Evolutionary conservation across 192 early-diverging fungal species (phyloP).

Genomic region (Lobulomyces angularis): DNA sequence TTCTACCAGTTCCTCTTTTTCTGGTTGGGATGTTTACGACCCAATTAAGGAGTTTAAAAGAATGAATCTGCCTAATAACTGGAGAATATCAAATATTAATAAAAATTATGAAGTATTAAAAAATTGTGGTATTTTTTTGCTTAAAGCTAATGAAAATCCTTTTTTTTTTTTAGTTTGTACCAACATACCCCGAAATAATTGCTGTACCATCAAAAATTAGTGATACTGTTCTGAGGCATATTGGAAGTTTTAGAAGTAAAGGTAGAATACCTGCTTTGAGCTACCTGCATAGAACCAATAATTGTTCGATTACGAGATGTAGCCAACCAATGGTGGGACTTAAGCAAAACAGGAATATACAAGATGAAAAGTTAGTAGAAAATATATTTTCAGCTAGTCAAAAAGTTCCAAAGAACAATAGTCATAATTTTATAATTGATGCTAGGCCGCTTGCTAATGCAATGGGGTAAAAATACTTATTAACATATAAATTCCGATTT

Average conservation of each 20-base stretch:
- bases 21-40: constrained; percentile 62
- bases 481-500: no score
- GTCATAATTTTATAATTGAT: constrained; percentile 78
- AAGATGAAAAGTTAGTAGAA: constrained; percentile 94
- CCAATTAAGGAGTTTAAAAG: constrained; percentile 65
- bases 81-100: constrained; percentile 74
- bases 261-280: constrained; percentile 74
- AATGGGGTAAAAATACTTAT: no score
- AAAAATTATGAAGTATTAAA: constrained; percentile 48
- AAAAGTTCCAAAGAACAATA: constrained; percentile 25
- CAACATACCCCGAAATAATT: constrained; percentile 74
- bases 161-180: constrained; percentile 49
- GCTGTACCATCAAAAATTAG: constrained; percentile 79
- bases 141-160: constrained; percentile 1
- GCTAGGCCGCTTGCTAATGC: constrained; percentile 92
- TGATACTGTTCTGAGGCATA: constrained; percentile 79
- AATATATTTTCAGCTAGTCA: constrained; percentile 62
- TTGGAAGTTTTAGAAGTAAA: constrained; percentile 82
- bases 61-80: constrained; percentile 67
- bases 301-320: constrained; percentile 83
- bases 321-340: constrained; percentile 94
- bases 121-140: constrained; percentile 4
- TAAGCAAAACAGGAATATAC: constrained; percentile 85
- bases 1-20: no score
- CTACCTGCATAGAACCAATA: constrained; percentile 75